Conservation (phyloP, 768 basidiomycete species). For the Mycena vulgaris region DNA sequence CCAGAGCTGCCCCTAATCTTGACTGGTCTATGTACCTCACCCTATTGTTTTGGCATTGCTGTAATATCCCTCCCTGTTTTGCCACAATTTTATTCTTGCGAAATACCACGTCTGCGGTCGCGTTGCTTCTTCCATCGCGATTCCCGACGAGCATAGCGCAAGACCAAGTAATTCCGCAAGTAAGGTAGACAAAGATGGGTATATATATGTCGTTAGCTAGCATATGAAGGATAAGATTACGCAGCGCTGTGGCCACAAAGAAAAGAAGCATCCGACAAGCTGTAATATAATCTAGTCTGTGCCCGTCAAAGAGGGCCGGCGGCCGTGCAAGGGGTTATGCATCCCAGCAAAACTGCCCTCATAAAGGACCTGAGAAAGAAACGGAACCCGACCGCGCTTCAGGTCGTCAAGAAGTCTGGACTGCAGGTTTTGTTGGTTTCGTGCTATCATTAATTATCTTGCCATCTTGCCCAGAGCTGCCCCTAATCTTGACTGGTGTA, state of each 20-base stretch:
- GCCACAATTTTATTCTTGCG: conserved; percentile 22
- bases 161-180: conserved; percentile 9
- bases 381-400: conserved; percentile 60
- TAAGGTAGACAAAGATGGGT: background rate
- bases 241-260: conserved; percentile 1
- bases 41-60: conserved; percentile 13
- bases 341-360: conserved; percentile 73
- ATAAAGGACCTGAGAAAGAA: conserved; percentile 72
- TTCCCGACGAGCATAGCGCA: background rate
- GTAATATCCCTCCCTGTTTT: conserved; percentile 5
- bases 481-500: conserved; percentile 10
- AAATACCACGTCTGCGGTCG: background rate
- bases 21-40: background rate
- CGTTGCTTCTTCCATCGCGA: too few relatives aligned
- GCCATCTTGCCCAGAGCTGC: too few relatives aligned
- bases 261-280: background rate
- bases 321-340: conserved; percentile 73
- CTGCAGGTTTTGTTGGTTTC: conserved; percentile 75
- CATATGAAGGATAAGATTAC: conserved; percentile 29
- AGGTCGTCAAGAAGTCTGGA: conserved; percentile 77
- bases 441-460: conserved; percentile 46
- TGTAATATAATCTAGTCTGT: conserved; percentile 18
- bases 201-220: conserved; percentile 31
- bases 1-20: conserved; percentile 4
- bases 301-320: conserved; percentile 74